Conservation (phyloP, 352 stramenopile genomes). For the Pythium phragmiticola region DNA sequence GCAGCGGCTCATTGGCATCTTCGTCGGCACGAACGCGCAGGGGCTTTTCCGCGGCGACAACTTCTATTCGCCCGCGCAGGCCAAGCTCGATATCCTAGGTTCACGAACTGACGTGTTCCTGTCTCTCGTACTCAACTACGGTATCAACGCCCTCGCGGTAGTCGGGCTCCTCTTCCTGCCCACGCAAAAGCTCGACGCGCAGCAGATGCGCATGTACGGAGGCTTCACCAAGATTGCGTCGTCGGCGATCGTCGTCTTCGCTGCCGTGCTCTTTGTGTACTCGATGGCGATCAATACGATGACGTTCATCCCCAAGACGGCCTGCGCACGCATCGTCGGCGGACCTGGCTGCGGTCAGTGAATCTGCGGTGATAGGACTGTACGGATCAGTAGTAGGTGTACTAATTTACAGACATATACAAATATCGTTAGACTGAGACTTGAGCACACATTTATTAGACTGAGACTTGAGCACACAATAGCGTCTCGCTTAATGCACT, state of each 20-base stretch:
- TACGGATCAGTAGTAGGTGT: background rate
- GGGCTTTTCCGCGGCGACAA: constrained; percentile 32
- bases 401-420: no score
- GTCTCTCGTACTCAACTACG: constrained; percentile 32
- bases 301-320: constrained; percentile 7
- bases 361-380: no score
- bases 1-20: constrained; percentile 32
- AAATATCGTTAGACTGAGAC: no score
- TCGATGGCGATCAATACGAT: constrained; percentile 49
- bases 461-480: no score
- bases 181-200: constrained; percentile 36
- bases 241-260: constrained; percentile 53
- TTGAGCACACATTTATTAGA: no score
- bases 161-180: constrained; percentile 35
- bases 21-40: constrained; percentile 31
- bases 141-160: constrained; percentile 31
- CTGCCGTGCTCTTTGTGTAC: constrained; percentile 61
- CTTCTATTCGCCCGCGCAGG: constrained; percentile 21
- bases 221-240: constrained; percentile 34
- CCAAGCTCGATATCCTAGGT: constrained; percentile 21
- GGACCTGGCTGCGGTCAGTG: constrained; percentile 9
- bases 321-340: constrained; percentile 17
- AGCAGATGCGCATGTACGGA: constrained; percentile 36
- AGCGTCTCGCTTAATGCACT: no score
- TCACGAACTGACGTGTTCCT: constrained; percentile 27